Evolutionary conservation across 1,284 basidiomycete genomes (phyloP).

Genomic region (Exsudoporus floridanus): DNA sequence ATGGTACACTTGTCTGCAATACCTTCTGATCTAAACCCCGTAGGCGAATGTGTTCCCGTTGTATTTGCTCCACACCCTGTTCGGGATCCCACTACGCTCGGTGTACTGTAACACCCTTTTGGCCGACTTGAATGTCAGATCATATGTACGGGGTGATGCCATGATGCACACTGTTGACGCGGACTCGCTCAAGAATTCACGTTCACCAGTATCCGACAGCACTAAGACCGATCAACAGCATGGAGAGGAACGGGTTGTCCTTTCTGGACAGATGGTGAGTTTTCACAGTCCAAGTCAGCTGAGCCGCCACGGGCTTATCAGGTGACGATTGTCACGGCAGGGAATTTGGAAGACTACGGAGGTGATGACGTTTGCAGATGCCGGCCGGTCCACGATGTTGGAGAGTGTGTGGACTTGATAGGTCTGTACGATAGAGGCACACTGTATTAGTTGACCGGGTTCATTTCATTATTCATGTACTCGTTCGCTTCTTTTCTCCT

Average conservation of each 20-base stretch:
- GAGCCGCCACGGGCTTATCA: too few species aligned
- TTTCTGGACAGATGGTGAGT: slow-evolving; percentile 4
- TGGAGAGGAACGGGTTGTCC: background rate
- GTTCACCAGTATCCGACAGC: background rate
- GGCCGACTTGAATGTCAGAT: slow-evolving; percentile 17
- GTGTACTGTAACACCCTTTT: slow-evolving; percentile 19
- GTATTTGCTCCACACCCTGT: background rate
- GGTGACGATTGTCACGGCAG: too few species aligned
- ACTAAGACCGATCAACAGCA: background rate
- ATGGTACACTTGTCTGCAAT: background rate
- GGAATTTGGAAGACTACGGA: too few species aligned
- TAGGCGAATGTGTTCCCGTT: background rate
- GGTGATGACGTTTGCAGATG: too few species aligned
- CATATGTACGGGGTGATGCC: slow-evolving; percentile 8
- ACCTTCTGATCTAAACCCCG: background rate
- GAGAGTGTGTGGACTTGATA: too few species aligned
- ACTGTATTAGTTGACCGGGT: too few species aligned
- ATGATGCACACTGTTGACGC: background rate
- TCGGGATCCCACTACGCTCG: slow-evolving; percentile 10
- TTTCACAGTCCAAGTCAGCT: background rate
- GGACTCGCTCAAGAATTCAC: background rate
- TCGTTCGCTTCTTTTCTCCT: too few species aligned
- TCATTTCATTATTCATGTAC: too few species aligned
- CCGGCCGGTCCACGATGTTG: too few species aligned
- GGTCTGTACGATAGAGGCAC: too few species aligned